Evolutionary conservation across 495 filamentous ascomycete genomes (phyloP).

Genomic region (Niebla homalea): DNA sequence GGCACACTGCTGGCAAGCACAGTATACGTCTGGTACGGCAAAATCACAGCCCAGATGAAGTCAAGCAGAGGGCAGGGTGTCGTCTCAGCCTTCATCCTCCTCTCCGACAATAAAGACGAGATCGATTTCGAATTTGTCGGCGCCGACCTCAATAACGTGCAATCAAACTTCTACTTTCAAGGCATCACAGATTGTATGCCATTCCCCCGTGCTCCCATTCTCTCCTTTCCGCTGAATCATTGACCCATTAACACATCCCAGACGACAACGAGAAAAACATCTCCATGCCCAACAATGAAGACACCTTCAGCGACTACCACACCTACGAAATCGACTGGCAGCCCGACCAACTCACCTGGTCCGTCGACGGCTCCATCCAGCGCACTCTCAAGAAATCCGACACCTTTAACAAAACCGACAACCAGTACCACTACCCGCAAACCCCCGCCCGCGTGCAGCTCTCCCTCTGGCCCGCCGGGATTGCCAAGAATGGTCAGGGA

Average conservation of each 20-base stretch:
- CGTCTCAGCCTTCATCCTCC: slow-evolving; percentile 87
- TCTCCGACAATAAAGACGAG: slow-evolving; percentile 92
- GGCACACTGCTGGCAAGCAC: slow-evolving; percentile 77
- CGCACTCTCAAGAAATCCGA: slow-evolving; percentile 60
- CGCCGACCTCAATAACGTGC: slow-evolving; percentile 56
- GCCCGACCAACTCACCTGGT: slow-evolving; percentile 73
- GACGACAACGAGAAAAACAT: slow-evolving; percentile 64
- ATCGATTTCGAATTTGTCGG: slow-evolving; percentile 96
- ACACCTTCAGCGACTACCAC: slow-evolving; percentile 73
- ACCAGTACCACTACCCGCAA: slow-evolving; percentile 81
- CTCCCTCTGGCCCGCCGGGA: slow-evolving; percentile 91
- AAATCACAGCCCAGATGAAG: slow-evolving; percentile 73
- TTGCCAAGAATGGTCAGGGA: slow-evolving; percentile 61
- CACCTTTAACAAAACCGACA: slow-evolving; percentile 73
- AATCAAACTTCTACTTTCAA: slow-evolving; percentile 97
- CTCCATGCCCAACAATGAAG: slow-evolving; percentile 32
- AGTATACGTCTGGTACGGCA: slow-evolving; percentile 94
- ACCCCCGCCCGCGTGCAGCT: slow-evolving; percentile 87
- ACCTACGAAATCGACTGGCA: slow-evolving; percentile 91
- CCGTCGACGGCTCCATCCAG: slow-evolving; percentile 60
- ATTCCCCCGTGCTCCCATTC: slow-evolving; percentile 3
- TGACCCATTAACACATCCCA: slow-evolving; percentile 26
- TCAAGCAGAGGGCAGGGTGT: slow-evolving; percentile 76
- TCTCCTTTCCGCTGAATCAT: neutral
- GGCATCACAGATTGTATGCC: slow-evolving; percentile 79